Percentiles rank a stretch among this genome's conserved stretches.
Conservation (phyloP, 805 yeast species). For the Yamadazyma scolyti region DNA sequence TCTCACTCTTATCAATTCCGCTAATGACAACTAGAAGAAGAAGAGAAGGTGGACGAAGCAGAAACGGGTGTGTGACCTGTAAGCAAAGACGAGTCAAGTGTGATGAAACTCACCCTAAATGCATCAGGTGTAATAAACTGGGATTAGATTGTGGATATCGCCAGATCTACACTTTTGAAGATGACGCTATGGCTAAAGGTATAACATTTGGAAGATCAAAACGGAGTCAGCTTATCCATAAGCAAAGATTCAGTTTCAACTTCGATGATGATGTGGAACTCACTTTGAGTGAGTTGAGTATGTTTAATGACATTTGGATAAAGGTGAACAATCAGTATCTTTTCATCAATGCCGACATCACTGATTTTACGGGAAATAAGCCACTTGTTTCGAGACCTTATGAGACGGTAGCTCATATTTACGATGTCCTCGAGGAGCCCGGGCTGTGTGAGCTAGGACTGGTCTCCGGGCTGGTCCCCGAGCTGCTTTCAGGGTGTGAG, state of each 20-base stretch:
- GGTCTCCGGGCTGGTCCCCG: no score
- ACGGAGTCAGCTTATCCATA: conserved; percentile 9
- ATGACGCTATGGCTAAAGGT: conserved; percentile 31
- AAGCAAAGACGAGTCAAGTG: conserved; percentile 14
- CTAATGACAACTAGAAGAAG: conserved; percentile 7
- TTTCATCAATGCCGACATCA: conserved; percentile 15
- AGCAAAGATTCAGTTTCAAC: conserved; percentile 4
- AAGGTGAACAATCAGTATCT: conserved; percentile 6
- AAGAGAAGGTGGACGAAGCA: conserved; percentile 15
- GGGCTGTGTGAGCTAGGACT: no score
- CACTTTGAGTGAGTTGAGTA: conserved; percentile 9
- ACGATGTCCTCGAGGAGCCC: no score
- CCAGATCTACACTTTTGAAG: conserved; percentile 27
- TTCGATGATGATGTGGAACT: conserved; percentile 4
- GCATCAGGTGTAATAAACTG: conserved; percentile 24
- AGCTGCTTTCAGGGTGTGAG: no score
- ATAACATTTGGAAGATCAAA: conserved; percentile 34
- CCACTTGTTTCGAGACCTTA: no score
- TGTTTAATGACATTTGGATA: conserved; percentile 8
- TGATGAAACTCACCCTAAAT: conserved; percentile 27
- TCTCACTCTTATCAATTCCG: no score
- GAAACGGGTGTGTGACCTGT: conserved; percentile 15
- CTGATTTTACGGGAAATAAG: conserved; percentile 12
- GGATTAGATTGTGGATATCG: conserved; percentile 16
- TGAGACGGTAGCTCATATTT: no score